A percentile compares a stretch with the other conserved stretches of the same genome.
Evolutionary conservation across 208 protist genomes (phyloP).

Genomic region (Zelonia costaricensis): DNA sequence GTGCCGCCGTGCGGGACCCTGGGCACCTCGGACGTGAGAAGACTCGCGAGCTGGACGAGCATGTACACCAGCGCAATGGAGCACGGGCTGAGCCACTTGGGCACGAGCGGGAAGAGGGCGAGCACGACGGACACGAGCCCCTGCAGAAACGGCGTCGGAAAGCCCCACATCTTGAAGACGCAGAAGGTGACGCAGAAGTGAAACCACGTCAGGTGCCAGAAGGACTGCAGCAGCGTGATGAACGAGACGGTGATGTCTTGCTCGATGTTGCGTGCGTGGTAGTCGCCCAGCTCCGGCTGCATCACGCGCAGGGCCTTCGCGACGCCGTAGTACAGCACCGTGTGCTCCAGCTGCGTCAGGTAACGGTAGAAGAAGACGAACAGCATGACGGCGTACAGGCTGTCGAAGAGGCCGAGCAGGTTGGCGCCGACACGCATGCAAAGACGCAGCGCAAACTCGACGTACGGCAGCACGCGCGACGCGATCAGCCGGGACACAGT

Average conservation of each 20-base stretch:
- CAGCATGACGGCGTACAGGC: slow-evolving; percentile 58
- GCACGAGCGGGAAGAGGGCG: slow-evolving; percentile 64
- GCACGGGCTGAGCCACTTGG: slow-evolving; percentile 59
- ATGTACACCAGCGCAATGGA: slow-evolving; percentile 31
- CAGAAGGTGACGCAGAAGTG: slow-evolving; percentile 74
- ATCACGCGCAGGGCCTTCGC: slow-evolving; percentile 55
- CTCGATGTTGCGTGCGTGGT: slow-evolving; percentile 64
- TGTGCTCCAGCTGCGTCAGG: slow-evolving; percentile 67
- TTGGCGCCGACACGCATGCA: slow-evolving; percentile 32
- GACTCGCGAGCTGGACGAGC: slow-evolving; percentile 14
- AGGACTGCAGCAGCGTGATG: slow-evolving; percentile 63
- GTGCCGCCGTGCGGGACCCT: background rate
- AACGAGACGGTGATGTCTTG: slow-evolving; percentile 66
- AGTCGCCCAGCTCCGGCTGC: slow-evolving; percentile 46
- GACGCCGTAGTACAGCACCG: slow-evolving; percentile 72
- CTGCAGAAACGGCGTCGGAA: slow-evolving; percentile 52
- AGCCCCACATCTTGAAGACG: slow-evolving; percentile 41
- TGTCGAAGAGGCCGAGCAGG: slow-evolving; percentile 60
- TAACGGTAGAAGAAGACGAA: slow-evolving; percentile 63
- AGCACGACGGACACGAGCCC: slow-evolving; percentile 50
- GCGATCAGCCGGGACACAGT: slow-evolving; percentile 30
- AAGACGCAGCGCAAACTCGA: slow-evolving; percentile 22
- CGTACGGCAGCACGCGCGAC: slow-evolving; percentile 33
- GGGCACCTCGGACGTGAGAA: slow-evolving; percentile 9
- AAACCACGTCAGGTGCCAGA: slow-evolving; percentile 78